Conservation (phyloP, 163 green algal species). For the Scenedesmus sp. region DNA sequence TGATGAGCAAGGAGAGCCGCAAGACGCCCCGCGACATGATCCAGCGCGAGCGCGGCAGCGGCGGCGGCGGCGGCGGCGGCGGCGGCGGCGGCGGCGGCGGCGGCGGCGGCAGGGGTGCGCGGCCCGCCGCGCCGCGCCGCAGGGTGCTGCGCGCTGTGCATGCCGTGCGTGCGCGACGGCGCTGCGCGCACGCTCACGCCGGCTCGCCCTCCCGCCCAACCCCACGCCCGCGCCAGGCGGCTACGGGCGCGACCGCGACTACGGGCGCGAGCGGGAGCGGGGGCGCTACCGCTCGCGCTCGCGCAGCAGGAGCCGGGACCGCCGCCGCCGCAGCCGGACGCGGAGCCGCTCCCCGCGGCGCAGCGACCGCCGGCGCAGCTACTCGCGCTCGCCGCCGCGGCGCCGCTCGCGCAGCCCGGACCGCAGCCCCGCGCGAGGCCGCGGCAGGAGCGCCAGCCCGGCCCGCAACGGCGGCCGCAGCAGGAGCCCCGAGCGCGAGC, state of each 20-base stretch:
- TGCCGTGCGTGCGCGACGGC: not conserved
- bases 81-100: slow-evolving; percentile 5
- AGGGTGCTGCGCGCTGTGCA: not conserved
- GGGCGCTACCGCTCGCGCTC: slow-evolving; percentile 23
- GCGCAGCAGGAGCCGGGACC: slow-evolving; percentile 18
- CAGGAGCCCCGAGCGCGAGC: slow-evolving; percentile 11
- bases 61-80: not conserved
- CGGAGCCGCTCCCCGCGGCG: slow-evolving; percentile 25
- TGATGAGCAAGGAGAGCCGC: slow-evolving; percentile 64
- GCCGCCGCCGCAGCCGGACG: slow-evolving; percentile 27
- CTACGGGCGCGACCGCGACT: not conserved
- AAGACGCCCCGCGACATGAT: slow-evolving; percentile 81
- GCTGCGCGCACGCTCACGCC: not conserved
- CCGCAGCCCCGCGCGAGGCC: too few relatives aligned
- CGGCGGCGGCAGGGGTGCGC: slow-evolving; percentile 11
- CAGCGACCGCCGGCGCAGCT: too few relatives aligned
- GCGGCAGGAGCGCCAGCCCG: not conserved
- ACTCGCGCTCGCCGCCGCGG: too few relatives aligned
- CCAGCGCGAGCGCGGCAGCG: slow-evolving; percentile 46
- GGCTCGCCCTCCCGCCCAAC: not conserved
- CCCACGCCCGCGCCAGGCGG: slow-evolving; percentile 8
- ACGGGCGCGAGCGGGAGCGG: not conserved
- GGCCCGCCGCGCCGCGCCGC: not conserved
- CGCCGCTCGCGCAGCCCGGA: too few relatives aligned
- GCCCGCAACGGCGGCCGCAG: slow-evolving; percentile 3